A percentile compares a stretch with the other conserved stretches of the same genome.
phyloP scores from a whole-genome alignment of 2,329 filamentous ascomycete species.

The Fusarium virguliforme region DNA sequence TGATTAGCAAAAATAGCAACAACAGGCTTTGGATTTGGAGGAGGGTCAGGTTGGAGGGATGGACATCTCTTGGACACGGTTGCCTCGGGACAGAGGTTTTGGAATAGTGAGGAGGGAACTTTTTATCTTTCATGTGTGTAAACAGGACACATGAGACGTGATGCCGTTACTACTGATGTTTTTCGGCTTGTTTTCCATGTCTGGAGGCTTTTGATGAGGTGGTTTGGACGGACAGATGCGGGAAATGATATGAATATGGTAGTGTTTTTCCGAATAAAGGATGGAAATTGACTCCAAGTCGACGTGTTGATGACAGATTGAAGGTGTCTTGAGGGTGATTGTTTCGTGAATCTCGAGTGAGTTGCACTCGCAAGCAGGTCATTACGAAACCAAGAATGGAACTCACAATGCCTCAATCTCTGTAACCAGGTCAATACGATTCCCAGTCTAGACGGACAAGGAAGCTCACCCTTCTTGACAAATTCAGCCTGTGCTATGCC shows the following conservation, averaged over 20 bases:
- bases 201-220: constrained; percentile 1
- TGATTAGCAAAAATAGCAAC: constrained; percentile 47
- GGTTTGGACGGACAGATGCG: constrained; percentile 7
- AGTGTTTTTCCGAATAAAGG: constrained; percentile 19
- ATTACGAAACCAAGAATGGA: background rate
- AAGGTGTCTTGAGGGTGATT: too few species aligned
- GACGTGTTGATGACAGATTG: background rate
- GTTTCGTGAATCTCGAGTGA: background rate
- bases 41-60: constrained; percentile 15
- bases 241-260: constrained; percentile 7
- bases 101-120: background rate
- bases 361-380: background rate
- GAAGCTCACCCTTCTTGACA: constrained; percentile 85
- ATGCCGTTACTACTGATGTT: constrained; percentile 10
- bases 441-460: background rate
- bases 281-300: constrained; percentile 13
- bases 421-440: constrained; percentile 55
- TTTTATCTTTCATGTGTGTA: background rate
- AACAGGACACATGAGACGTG: background rate
- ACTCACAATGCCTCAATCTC: constrained; percentile 94
- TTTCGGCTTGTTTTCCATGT: background rate
- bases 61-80: constrained; percentile 7
- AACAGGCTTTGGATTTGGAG: constrained; percentile 28
- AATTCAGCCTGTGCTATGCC: constrained; percentile 86
- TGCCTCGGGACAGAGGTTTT: constrained; percentile 29